Base-by-base conservation (phyloP, 1,284 basidiomycete species). In the Cutaneotrichosporon dermatis region DNA sequence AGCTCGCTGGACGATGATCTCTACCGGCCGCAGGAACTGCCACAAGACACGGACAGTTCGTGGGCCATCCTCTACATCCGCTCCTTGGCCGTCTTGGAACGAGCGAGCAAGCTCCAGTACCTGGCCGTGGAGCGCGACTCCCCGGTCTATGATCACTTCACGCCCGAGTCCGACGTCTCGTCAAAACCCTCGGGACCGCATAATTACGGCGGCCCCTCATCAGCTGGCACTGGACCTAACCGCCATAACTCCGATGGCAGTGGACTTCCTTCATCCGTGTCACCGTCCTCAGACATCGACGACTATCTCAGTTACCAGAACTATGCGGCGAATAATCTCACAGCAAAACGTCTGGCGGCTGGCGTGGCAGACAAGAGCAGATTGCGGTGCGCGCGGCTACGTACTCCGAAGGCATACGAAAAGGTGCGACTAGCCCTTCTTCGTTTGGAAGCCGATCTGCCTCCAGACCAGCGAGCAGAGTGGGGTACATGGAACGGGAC, bases 51-150 rank as follows among this genome's bases (percentile, higher is more conserved):
- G n/a, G 68, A 69, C 9, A 57, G 61, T 10, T 66, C 65, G 9
- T 34, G 59, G n/a, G 58, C 60, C 36, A 66, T 66, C 3, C 53
- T 73, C 15, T 67, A 66, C n/a, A 52, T 73, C 5, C 66, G 69
- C 3, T 63, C 64, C 6, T 50, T 76, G 9, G 53, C 62, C 6
- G 60, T 73, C 7, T 62, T 74, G 34, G 72, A 76, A 25, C 60
- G 68, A 42, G 55, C 72, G 2, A 69, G 66, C 12, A 74, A 74
- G 52, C 60, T 76, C 34, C 71, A 71, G 67, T 74, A 73, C 55
- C 64, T 68, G 15, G 53, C 64, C 6, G 69, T 71, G 3, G 74
- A 76, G 57, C n/a, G n/a, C 2, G 58, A 55, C 13, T 25, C 43
- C 16, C 35, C 50, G 4, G 33, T 49, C 10, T 51, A 51, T 10